Base-by-base conservation (phyloP, 768 basidiomycete species). In the Pleurotus platypus region DNA sequence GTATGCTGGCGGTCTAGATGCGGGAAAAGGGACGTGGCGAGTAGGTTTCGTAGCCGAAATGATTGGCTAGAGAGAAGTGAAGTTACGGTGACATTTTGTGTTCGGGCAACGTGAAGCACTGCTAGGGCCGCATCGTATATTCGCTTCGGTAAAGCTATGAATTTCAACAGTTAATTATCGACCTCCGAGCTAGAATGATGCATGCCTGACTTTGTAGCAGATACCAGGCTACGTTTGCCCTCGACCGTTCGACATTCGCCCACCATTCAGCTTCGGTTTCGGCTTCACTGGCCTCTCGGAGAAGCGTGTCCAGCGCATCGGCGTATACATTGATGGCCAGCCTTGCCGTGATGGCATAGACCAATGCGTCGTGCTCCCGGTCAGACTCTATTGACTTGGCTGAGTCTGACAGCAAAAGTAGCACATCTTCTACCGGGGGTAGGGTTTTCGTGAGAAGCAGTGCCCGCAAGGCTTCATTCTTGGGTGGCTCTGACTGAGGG, bases 181-280 rank as follows among this genome's bases (percentile, higher is more conserved):
- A 35, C 30, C 30, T 35, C 30, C 30, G 30, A 38, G 53, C 20
- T 64, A 12, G 26, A 49, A 38, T 37, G 24, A 56, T 57, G 8
- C 22, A 6, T 48, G 45, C 55, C 86, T 63, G 65, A 95, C 92
- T 90, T 74, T 94, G 90, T 1, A 95, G 60, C 24, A 95, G 75
- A 69, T 89, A 93, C 65, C 81, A 72, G 2, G 79, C 78, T 8
- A 87, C 77, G 16, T 76, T 79, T 51, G 70, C 61, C 24, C 75
- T 65, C 2, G 89, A 92, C 30, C 83, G 78, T 60, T 87, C 85
- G 42, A 89, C 68, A 26, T 84, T 79, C 13, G 79, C 78, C 94
- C 94, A 98, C 89, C 90, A 97, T 46, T 89, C 83, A 16, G 90
- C 84, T 63, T 94, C 91, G 5, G 77, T 70, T 63, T 94, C 92